A percentile compares a stretch with the other conserved stretches of the same genome.
phyloP scores from a whole-genome alignment of 192 early-diverging fungal genomes.

The Geranomyces michiganensis region DNA sequence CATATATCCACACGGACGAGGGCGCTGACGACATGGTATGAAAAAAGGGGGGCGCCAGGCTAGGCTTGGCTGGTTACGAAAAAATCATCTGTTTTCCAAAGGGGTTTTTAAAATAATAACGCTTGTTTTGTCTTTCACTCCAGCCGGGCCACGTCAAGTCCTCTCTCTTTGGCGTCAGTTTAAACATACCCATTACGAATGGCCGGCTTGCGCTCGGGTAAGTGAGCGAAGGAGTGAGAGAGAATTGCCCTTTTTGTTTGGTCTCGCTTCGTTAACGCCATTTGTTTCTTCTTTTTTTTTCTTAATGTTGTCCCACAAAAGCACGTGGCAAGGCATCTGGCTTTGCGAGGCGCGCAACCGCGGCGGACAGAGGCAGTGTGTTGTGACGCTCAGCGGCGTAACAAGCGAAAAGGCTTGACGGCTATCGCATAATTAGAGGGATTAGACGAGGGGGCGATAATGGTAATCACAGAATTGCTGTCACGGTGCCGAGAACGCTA shows the following conservation, averaged over 20 bases:
- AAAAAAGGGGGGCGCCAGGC: no score
- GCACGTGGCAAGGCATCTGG: conserved; percentile 49
- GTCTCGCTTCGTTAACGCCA: background rate
- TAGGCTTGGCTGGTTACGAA: no score
- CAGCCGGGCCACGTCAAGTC: conserved; percentile 87
- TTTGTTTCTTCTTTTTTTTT: background rate
- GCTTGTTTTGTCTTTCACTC: background rate
- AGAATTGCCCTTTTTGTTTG: no score
- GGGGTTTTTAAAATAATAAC: background rate
- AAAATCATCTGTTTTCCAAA: background rate
- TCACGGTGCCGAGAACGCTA: no score
- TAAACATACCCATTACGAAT: conserved; percentile 84
- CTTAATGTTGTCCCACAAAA: background rate
- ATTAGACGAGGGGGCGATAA: no score
- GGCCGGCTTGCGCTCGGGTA: conserved; percentile 75
- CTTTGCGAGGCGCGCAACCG: conserved; percentile 42
- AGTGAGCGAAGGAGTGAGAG: no score
- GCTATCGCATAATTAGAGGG: no score
- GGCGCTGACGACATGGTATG: conserved; percentile 85
- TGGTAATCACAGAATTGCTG: no score
- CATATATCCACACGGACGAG: conserved; percentile 80
- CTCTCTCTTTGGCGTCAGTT: conserved; percentile 76
- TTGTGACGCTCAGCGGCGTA: conserved; percentile 42
- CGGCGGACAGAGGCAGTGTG: conserved; percentile 29
- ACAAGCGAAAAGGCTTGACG: background rate